Conservation (phyloP, 345 rosid species). For the Lagerstroemia speciosa region DNA sequence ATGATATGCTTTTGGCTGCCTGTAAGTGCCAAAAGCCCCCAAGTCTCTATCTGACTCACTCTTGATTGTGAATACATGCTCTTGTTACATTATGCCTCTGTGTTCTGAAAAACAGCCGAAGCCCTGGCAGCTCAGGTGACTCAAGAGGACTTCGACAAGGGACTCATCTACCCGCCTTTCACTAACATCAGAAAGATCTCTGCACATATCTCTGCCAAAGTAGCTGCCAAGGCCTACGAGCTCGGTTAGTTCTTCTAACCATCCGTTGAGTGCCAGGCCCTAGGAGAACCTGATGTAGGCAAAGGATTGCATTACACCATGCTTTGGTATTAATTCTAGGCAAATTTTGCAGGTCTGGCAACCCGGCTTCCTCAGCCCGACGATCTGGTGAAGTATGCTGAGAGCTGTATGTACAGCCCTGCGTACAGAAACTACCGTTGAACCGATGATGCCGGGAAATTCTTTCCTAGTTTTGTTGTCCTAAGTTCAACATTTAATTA, state of each 20-base stretch:
- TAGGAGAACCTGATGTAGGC: background rate
- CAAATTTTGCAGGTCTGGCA: constrained; percentile 51
- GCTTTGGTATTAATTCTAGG: background rate
- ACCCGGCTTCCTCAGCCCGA: constrained; percentile 73
- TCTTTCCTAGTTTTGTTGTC: background rate
- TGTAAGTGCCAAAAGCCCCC: constrained; percentile 29
- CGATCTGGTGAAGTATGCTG: constrained; percentile 66
- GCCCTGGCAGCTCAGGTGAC: constrained; percentile 76
- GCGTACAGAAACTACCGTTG: constrained; percentile 57
- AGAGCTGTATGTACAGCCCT: constrained; percentile 94
- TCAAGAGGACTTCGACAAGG: constrained; percentile 69
- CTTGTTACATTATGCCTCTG: background rate
- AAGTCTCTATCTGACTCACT: too few species aligned
- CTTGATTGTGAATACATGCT: background rate
- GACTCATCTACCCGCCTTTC: constrained; percentile 84
- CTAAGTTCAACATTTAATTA: background rate
- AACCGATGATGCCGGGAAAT: constrained; percentile 8
- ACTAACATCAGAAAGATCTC: constrained; percentile 83
- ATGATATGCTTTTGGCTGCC: constrained; percentile 91
- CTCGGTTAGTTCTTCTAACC: constrained; percentile 44
- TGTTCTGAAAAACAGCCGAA: constrained; percentile 44
- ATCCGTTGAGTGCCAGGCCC: too few species aligned
- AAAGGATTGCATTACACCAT: background rate
- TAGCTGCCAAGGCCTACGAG: constrained; percentile 86
- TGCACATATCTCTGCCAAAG: constrained; percentile 78